Conservation (phyloP, 352 stramenopile genomes). For the Pythium sukuiense region DNA sequence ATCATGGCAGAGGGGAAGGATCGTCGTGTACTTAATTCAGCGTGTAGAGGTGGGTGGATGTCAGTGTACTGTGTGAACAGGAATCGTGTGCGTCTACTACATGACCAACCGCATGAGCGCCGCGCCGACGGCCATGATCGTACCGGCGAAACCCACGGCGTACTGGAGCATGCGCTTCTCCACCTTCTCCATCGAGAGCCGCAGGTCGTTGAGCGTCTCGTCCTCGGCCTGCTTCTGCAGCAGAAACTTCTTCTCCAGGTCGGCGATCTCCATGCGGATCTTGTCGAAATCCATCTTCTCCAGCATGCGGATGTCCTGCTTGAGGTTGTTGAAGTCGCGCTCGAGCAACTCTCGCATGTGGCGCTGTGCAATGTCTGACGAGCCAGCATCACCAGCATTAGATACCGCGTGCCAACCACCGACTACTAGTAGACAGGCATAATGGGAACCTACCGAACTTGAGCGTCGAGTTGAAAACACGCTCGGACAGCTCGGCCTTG, state of each 20-base stretch:
- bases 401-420: too few species aligned
- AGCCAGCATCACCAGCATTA: background rate
- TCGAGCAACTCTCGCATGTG: conserved; percentile 87
- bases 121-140: conserved; percentile 84
- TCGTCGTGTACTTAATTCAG: conserved; percentile 9
- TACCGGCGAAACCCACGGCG: conserved; percentile 82
- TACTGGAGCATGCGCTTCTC: conserved; percentile 91
- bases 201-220: conserved; percentile 83
- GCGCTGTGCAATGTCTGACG: conserved; percentile 81
- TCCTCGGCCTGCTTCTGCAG: conserved; percentile 88
- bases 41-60: background rate
- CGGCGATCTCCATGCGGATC: conserved; percentile 83
- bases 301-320: conserved; percentile 89
- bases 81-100: conserved; percentile 27
- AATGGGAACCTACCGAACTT: conserved; percentile 65
- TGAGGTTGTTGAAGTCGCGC: conserved; percentile 88
- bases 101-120: conserved; percentile 74
- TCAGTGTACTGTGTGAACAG: background rate
- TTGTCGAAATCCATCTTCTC: conserved; percentile 91
- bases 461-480: conserved; percentile 88
- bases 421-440: too few species aligned
- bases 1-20: background rate
- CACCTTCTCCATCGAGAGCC: conserved; percentile 87
- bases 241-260: conserved; percentile 89
- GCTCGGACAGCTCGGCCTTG: conserved; percentile 83